Conservation (phyloP, 768 basidiomycete species). For the Pleurotus platypus region DNA sequence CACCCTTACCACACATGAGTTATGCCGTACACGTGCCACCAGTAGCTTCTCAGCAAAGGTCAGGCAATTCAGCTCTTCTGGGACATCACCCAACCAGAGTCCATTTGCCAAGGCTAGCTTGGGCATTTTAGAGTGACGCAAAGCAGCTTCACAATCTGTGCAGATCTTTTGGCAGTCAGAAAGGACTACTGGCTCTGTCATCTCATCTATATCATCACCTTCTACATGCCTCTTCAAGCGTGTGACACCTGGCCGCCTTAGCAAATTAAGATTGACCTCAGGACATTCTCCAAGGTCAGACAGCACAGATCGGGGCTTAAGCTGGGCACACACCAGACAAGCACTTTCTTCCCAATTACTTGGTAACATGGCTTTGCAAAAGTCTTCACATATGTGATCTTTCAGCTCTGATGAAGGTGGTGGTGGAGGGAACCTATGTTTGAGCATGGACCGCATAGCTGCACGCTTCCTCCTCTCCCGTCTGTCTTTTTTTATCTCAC, state of each 20-base stretch:
- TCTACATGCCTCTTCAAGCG: background rate
- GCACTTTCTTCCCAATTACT: background rate
- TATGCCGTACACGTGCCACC: conserved; percentile 18
- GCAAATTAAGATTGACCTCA: background rate
- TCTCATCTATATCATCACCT: background rate
- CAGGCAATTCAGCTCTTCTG: conserved; percentile 15
- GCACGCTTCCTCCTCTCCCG: background rate
- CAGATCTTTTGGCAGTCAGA: background rate
- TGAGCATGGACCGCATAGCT: background rate
- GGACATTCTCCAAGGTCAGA: background rate
- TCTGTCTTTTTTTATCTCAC: background rate
- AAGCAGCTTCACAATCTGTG: background rate
- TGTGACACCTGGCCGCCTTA: background rate
- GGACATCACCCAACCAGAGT: conserved; percentile 27
- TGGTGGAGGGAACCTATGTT: background rate
- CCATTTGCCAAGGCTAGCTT: conserved; percentile 24
- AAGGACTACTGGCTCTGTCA: background rate
- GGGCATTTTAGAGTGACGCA: conserved; percentile 10
- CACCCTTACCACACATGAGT: conserved; percentile 18
- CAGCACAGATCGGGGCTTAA: background rate
- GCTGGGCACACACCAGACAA: conserved; percentile 4
- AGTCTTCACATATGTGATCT: background rate
- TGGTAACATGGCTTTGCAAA: background rate
- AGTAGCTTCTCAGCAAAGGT: conserved; percentile 21
- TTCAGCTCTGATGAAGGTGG: background rate